Conservation (phyloP, 768 basidiomycete species). For the Termitomyces eurrhizus region DNA sequence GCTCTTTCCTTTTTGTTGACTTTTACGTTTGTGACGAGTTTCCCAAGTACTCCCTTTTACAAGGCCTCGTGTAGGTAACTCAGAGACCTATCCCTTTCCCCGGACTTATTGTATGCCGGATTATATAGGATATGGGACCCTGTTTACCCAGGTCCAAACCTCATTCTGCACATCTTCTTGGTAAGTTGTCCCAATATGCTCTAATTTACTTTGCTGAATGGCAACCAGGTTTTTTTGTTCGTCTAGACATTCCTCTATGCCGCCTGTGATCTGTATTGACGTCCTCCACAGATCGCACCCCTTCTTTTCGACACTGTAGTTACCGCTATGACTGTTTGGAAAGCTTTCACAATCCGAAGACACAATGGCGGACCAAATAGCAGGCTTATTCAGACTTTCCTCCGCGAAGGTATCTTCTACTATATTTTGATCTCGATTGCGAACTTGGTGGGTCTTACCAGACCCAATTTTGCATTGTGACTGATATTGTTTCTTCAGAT, state of each 20-base stretch:
- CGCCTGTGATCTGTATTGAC: constrained; percentile 9
- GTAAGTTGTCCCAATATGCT: constrained; percentile 32
- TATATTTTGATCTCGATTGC: constrained; percentile 85
- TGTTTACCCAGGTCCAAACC: constrained; percentile 82
- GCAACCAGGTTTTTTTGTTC: constrained; percentile 51
- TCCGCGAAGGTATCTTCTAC: constrained; percentile 84
- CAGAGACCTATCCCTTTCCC: not conserved
- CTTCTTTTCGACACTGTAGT: constrained; percentile 79
- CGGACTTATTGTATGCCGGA: not conserved
- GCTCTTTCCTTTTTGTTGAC: not conserved
- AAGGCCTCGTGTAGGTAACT: constrained; percentile 47
- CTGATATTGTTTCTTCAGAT: constrained; percentile 32
- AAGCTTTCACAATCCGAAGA: constrained; percentile 73
- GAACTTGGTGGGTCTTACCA: constrained; percentile 49
- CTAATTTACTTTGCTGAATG: not conserved
- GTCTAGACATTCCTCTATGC: constrained; percentile 20
- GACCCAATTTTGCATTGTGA: not conserved
- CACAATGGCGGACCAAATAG: constrained; percentile 75
- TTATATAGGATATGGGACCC: constrained; percentile 50
- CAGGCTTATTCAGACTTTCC: constrained; percentile 77
- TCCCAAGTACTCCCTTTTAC: constrained; percentile 59
- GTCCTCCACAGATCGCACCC: constrained; percentile 61
- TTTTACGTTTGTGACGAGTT: constrained; percentile 1
- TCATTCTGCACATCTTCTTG: constrained; percentile 78
- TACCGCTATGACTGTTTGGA: constrained; percentile 76